Conservation (phyloP, 2,329 filamentous ascomycete genomes). For the Trichoderma harzianum region DNA sequence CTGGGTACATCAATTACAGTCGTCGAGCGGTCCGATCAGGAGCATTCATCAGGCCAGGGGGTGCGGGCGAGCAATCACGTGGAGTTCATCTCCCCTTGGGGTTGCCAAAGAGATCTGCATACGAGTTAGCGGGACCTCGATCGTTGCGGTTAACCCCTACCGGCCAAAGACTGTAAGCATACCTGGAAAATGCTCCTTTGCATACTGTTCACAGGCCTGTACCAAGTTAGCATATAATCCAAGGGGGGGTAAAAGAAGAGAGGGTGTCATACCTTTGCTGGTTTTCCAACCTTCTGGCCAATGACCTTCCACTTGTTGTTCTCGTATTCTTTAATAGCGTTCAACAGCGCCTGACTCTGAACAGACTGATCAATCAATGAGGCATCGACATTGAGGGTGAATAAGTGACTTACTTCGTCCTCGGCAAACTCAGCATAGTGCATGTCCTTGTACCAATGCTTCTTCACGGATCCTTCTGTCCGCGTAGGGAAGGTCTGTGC, state of each 20-base stretch:
- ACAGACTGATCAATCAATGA: conserved; percentile 17
- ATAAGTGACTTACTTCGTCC: conserved; percentile 70
- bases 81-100: conserved; percentile 36
- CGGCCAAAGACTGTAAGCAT: conserved; percentile 29
- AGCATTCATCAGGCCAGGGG: background rate
- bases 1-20: background rate
- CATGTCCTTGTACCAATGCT: conserved; percentile 99
- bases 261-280: conserved; percentile 66
- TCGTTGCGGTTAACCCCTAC: conserved; percentile 19
- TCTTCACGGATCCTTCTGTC: conserved; percentile 97
- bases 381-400: conserved; percentile 1
- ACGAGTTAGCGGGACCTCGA: conserved; percentile 30
- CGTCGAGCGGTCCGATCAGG: conserved; percentile 6
- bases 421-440: conserved; percentile 98
- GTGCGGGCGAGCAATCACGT: background rate
- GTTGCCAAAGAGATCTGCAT: conserved; percentile 38
- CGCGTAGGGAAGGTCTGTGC: conserved; percentile 80
- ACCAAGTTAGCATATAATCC: background rate
- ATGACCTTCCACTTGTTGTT: conserved; percentile 98
- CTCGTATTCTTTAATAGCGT: conserved; percentile 98
- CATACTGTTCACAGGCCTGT: conserved; percentile 69
- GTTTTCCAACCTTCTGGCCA: conserved; percentile 94
- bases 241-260: background rate
- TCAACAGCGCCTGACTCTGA: conserved; percentile 75
- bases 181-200: conserved; percentile 85